Conservation (phyloP, 345 rosid genomes). For the Adansonia digitata region DNA sequence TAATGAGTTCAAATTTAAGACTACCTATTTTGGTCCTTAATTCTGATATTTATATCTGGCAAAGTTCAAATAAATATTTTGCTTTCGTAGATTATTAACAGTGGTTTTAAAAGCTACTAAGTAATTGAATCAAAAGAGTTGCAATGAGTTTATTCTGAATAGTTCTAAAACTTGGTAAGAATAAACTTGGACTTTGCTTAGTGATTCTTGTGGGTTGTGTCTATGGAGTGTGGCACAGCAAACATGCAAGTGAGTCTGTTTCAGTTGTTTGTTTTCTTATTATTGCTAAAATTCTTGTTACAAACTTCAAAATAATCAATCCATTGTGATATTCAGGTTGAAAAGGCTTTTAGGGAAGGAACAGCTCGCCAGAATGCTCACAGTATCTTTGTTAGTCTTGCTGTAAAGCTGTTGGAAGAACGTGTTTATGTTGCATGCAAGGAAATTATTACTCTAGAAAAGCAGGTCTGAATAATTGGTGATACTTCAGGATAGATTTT, state of each 20-base stretch:
- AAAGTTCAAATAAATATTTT: not conserved
- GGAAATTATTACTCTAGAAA: conserved; percentile 87
- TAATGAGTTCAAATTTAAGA: not conserved
- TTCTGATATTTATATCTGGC: no score
- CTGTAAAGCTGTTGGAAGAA: conserved; percentile 79
- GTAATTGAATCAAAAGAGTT: not conserved
- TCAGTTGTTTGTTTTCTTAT: not conserved
- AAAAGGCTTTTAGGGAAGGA: conserved; percentile 97
- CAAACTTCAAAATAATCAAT: not conserved
- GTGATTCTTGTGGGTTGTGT: not conserved
- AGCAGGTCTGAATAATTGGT: conserved; percentile 57
- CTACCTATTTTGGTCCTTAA: not conserved
- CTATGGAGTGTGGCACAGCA: not conserved
- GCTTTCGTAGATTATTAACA: no score
- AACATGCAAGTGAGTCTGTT: not conserved
- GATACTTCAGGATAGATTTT: conserved; percentile 11
- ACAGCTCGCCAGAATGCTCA: conserved; percentile 97
- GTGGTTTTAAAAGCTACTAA: not conserved
- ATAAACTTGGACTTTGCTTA: not conserved
- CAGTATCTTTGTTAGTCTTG: conserved; percentile 91
- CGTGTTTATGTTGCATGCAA: conserved; percentile 96
- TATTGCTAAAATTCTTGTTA: not conserved
- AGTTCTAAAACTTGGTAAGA: not conserved
- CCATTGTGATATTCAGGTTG: conserved; percentile 52
- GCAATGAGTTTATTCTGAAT: not conserved